Evolutionary conservation across 768 basidiomycete species (phyloP).

Genomic region (Termitomyces sp.): DNA sequence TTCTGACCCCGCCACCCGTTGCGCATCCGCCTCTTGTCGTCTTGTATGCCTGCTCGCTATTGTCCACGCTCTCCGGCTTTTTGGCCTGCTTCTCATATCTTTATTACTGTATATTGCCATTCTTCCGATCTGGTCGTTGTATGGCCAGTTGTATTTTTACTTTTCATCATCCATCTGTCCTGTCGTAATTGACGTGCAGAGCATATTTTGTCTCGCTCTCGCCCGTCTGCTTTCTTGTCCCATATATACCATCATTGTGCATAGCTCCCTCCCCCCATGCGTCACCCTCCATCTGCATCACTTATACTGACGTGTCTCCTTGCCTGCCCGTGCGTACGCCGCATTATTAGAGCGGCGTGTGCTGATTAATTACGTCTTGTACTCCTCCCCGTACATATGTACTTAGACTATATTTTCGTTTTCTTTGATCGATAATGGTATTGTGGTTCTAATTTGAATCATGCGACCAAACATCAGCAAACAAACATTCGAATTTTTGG

Average conservation of each 20-base stretch:
- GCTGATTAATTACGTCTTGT: constrained; percentile 8
- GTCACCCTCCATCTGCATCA: constrained; percentile 6
- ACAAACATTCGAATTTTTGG: constrained; percentile 17
- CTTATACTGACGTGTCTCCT: neutral
- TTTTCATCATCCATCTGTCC: neutral
- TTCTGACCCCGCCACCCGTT: constrained; percentile 38
- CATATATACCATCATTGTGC: constrained; percentile 5
- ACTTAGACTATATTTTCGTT: constrained; percentile 8
- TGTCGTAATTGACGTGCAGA: constrained; percentile 10
- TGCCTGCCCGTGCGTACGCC: neutral
- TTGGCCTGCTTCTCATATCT: constrained; percentile 27
- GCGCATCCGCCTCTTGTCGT: neutral
- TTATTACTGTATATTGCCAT: constrained; percentile 49
- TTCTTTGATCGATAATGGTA: neutral
- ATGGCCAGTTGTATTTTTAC: constrained; percentile 20
- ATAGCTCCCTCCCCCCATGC: constrained; percentile 4
- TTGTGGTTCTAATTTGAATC: neutral
- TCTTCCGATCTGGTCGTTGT: constrained; percentile 18
- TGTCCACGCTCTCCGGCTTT: constrained; percentile 14
- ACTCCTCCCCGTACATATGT: constrained; percentile 11
- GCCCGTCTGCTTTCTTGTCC: constrained; percentile 5
- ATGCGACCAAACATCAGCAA: constrained; percentile 15
- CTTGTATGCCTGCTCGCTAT: constrained; percentile 10
- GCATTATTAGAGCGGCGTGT: constrained; percentile 6
- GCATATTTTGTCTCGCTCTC: neutral